Evolutionary conservation across 2,329 filamentous ascomycete genomes (phyloP).

Genomic region (Trichoderma guizhouense): DNA sequence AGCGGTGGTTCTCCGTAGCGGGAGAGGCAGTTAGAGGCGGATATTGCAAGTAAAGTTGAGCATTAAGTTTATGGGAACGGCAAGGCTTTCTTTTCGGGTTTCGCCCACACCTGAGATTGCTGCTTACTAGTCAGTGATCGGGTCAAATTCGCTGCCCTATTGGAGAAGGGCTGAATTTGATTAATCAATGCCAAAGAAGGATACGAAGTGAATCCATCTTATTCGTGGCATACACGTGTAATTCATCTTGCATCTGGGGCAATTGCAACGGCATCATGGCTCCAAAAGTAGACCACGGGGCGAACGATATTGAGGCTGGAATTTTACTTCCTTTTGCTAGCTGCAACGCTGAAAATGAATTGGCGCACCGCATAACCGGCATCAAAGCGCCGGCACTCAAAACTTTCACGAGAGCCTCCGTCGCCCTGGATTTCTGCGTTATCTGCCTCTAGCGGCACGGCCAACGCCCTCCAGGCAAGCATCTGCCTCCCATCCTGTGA

Average conservation of each 20-base stretch:
- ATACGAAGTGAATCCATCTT: neutral
- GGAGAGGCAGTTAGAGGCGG: slow-evolving; percentile 8
- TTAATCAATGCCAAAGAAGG: neutral
- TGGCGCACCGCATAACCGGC: neutral
- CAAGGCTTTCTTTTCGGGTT: neutral
- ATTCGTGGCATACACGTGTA: neutral
- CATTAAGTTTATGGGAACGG: slow-evolving; percentile 7
- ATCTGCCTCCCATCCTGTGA: neutral
- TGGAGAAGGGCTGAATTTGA: neutral
- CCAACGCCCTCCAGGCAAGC: neutral
- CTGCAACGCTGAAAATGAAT: neutral
- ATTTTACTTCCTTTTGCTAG: neutral
- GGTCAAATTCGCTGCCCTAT: neutral
- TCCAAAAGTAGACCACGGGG: neutral
- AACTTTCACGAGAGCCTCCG: neutral
- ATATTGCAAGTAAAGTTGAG: slow-evolving; percentile 17
- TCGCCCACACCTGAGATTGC: neutral
- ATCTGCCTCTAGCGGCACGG: neutral
- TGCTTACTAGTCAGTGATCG: neutral
- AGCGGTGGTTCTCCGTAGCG: slow-evolving; percentile 4
- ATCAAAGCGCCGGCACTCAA: neutral
- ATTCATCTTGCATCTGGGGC: neutral
- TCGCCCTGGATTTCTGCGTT: neutral
- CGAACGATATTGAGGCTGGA: neutral
- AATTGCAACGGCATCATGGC: neutral